Conservation (phyloP, 352 stramenopile genomes). For the Phytophthora hybrid region DNA sequence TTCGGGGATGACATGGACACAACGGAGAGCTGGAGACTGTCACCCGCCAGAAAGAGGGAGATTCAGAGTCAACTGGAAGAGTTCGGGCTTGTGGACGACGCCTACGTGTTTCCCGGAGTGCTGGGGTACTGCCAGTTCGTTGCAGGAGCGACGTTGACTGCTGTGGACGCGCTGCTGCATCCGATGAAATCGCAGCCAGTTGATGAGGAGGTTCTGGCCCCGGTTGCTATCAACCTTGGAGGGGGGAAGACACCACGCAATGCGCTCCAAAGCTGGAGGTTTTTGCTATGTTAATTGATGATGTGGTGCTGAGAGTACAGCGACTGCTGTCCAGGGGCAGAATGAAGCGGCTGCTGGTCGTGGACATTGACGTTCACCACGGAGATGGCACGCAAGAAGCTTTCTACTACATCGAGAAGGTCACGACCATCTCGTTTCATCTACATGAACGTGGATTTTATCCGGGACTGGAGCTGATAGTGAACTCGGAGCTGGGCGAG, state of each 20-base stretch:
- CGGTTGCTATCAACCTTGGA: not conserved
- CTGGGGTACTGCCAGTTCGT: not conserved
- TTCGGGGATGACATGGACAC: not conserved
- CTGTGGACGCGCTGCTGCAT: not conserved
- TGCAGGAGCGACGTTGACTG: not conserved
- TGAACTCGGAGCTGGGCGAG: constrained; percentile 38
- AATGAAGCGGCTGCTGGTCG: not conserved
- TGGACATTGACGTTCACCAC: not conserved
- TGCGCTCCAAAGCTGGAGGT: not conserved
- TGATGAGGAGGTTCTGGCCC: too few relatives aligned
- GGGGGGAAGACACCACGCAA: not conserved
- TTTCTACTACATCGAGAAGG: not conserved
- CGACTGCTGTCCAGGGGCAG: not conserved
- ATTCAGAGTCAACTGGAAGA: not conserved
- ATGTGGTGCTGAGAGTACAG: not conserved
- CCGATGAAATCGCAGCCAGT: not conserved
- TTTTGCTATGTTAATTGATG: not conserved
- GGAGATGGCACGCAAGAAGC: not conserved
- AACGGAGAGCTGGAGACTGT: not conserved
- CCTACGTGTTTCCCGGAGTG: not conserved
- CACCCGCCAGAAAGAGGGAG: not conserved
- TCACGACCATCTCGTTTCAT: not conserved
- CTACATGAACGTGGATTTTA: not conserved
- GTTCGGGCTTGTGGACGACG: not conserved
- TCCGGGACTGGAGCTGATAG: not conserved